Evolutionary conservation across 805 yeast species (phyloP).

Genomic region (Ogataea parapolymorpha): DNA sequence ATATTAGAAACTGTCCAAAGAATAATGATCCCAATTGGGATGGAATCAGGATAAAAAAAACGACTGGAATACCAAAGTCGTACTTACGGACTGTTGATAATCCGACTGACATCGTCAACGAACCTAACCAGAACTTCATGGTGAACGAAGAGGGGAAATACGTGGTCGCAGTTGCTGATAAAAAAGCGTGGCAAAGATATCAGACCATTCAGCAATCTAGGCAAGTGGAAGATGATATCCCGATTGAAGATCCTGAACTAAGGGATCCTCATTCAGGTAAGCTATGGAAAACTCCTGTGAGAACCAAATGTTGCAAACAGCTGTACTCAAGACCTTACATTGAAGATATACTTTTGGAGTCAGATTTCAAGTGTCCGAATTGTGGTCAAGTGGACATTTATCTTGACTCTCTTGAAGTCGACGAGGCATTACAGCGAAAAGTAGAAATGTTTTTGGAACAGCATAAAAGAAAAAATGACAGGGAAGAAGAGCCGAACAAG

Average conservation of each 20-base stretch:
- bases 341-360: constrained; percentile 66
- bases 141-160: constrained; percentile 93
- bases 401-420: constrained; percentile 66
- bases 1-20: constrained; percentile 95
- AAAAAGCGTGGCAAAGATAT: constrained; percentile 82
- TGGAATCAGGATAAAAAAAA: constrained; percentile 83
- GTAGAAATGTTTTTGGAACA: constrained; percentile 49
- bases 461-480: constrained; percentile 20
- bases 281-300: constrained; percentile 67
- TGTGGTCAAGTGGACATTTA: constrained; percentile 73
- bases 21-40: constrained; percentile 91
- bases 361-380: constrained; percentile 88
- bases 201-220: constrained; percentile 61
- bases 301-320: constrained; percentile 68
- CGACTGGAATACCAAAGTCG: constrained; percentile 96
- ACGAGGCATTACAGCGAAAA: constrained; percentile 54
- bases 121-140: constrained; percentile 59
- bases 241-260: constrained; percentile 57
- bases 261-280: constrained; percentile 65
- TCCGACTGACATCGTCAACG: constrained; percentile 56
- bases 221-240: constrained; percentile 20
- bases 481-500: constrained; percentile 12
- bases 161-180: constrained; percentile 94
- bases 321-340: constrained; percentile 58
- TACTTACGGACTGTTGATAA: constrained; percentile 83